phyloP scores from a whole-genome alignment of 306 rosid species.

The Sphenostylis stenocarpa region DNA sequence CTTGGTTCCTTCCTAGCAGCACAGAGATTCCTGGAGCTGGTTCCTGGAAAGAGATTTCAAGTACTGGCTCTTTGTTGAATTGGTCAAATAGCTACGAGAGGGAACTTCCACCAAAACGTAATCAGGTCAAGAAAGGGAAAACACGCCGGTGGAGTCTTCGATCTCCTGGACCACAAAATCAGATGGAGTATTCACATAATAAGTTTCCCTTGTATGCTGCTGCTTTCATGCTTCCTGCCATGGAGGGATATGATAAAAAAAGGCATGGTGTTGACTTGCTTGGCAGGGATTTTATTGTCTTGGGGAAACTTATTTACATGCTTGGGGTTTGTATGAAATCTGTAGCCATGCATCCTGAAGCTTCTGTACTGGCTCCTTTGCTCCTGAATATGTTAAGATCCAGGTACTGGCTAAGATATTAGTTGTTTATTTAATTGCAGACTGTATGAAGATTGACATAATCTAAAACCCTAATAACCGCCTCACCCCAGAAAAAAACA shows the following conservation, averaged over 20 bases:
- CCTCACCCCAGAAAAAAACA: too few species aligned
- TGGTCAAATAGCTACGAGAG: conserved; percentile 89
- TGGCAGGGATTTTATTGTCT: conserved; percentile 83
- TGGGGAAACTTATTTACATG: conserved; percentile 87
- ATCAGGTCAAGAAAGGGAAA: conserved; percentile 76
- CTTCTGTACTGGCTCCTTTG: conserved; percentile 70
- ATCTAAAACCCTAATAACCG: conserved; percentile 12
- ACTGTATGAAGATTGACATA: conserved; percentile 5
- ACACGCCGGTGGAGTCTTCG: conserved; percentile 77
- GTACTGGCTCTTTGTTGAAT: conserved; percentile 62
- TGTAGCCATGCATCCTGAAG: conserved; percentile 95
- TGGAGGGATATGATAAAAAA: conserved; percentile 91
- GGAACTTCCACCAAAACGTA: conserved; percentile 69
- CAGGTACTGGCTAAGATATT: conserved; percentile 55
- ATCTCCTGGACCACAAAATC: conserved; percentile 48
- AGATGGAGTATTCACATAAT: conserved; percentile 71
- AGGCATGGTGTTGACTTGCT: conserved; percentile 94
- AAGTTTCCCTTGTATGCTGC: conserved; percentile 95
- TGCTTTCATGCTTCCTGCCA: conserved; percentile 96
- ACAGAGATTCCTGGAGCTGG: conserved; percentile 75
- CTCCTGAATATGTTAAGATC: conserved; percentile 82
- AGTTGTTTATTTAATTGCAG: conserved; percentile 25
- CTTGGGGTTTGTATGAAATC: conserved; percentile 95
- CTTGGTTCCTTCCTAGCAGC: conserved; percentile 92
- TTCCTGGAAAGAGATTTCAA: conserved; percentile 81